Evolutionary conservation across 108 stramenopile species (phyloP), one percentile per base, ranked within the genome.

Genomic region (Parmales sp.): DNA sequence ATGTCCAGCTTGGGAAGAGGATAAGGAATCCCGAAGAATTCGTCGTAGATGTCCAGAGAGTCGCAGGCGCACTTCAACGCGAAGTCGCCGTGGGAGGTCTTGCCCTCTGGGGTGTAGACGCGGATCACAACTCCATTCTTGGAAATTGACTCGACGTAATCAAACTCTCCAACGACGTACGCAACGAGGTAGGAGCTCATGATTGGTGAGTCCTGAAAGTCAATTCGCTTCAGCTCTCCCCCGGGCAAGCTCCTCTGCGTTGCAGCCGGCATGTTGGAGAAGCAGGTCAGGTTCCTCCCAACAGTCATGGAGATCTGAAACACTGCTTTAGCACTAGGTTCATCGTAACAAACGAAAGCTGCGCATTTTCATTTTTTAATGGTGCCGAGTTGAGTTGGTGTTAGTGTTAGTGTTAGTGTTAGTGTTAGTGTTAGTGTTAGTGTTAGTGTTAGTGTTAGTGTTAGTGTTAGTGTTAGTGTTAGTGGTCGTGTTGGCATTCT

Each of bases 331-430:
- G 88, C 83, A 29, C 86, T 83, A 7, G 97, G 97, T 81, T 98
- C 97, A 76, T 98, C 97, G 81, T 93, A 90, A 75, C 97, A 96
- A 34, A 95, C 95, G 74, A 98, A 96, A 45, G 88, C 88, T 18
- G 92, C 84, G 37, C 89, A n/a, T n/a, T n/a, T n/a, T n/a, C n/a
- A n/a, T n/a, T n/a, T n/a, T n/a, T n/a, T n/a, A n/a, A n/a, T n/a
- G n/a, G n/a, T n/a, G n/a, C n/a, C n/a, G n/a, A n/a, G n/a, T n/a
- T n/a, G n/a, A n/a, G n/a, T n/a, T n/a, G n/a, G n/a, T n/a, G n/a
- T n/a, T n/a, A n/a, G n/a, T n/a, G n/a, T n/a, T n/a, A n/a, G n/a
- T n/a, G n/a, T n/a, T n/a, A n/a, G n/a, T n/a, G n/a, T n/a, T n/a
- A n/a, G n/a, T n/a, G n/a, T n/a, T n/a, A n/a, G n/a, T n/a, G n/a